Evolutionary conservation across 2,329 filamentous ascomycete genomes (phyloP), one percentile per base, ranked within the genome.

Genomic region (Aspergillus phoenicis): DNA sequence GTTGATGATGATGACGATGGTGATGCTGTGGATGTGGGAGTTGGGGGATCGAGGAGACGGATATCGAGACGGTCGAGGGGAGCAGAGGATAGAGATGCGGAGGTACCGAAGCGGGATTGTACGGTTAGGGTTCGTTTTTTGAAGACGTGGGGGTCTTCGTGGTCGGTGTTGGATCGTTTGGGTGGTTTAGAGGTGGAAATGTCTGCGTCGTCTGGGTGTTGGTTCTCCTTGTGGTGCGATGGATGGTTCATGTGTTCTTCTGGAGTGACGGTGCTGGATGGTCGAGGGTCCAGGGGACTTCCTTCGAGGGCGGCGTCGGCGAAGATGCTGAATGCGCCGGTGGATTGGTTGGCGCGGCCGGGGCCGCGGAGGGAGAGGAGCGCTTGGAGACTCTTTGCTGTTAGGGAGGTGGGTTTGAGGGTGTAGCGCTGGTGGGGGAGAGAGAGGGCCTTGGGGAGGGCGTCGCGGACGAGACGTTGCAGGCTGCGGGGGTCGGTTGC

Each of bases 391-490:
- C 89, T 93, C 65, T 87, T 88, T 15, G 91, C 90, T 0, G 85
- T 84, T 20, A 96, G 80, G 52, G 84, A 87, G 1, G 90, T 91
- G 5, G 85, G 76, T 62, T 87, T 84, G 1, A 97, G 79, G 0
- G 86, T 83, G 66, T 91, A 94, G 30, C 92, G 84, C 63, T 89
- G 84, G 30, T 89, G 85, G 0, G 91, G 90, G 13, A 87, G 83
- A 0, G 91, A 95, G 11, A 96, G 82, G 0, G 92, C 92, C 69
- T 91, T 93, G 0, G 92, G 91, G 7, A 97, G 87, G 1, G 91
- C 90, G 63, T 93, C 88, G 30, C 93, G 82, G 4, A 96, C 86
- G 4, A 95, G 80, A 41, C 85, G 86, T 58, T 89, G 86, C 26
- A 95, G 78, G 66, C 86, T 89, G 53, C 85, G 85, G 4, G 83